Percentiles rank a stretch among this genome's conserved stretches.
Evolutionary conservation across 208 protist species (phyloP).

Genomic region (Naegleria fowleri): DNA sequence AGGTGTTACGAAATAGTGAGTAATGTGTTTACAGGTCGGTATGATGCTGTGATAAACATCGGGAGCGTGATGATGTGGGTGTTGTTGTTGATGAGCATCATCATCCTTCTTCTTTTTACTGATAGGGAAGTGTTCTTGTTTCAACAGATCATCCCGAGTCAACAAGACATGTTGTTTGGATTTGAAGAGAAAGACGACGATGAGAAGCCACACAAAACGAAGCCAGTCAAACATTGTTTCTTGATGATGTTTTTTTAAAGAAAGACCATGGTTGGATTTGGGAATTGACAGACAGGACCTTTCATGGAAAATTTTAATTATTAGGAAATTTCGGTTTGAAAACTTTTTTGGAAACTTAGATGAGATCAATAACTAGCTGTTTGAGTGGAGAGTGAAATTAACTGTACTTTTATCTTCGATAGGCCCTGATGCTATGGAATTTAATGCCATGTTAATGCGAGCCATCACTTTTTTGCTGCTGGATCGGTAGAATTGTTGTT

Average conservation of each 20-base stretch:
- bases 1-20: background rate
- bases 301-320: no score
- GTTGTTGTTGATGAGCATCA: background rate
- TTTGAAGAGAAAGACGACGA: background rate
- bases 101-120: background rate
- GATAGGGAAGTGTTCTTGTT: background rate
- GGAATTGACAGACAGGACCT: no score
- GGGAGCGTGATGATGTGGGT: background rate
- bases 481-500: no score
- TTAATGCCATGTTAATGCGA: no score
- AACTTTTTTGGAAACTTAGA: no score
- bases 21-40: background rate
- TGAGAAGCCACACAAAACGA: background rate
- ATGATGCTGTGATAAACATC: background rate
- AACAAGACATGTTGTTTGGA: background rate
- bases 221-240: conserved; percentile 3
- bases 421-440: no score
- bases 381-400: no score
- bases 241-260: background rate
- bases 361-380: no score
- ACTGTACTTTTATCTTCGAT: no score
- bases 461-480: no score
- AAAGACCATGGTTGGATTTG: no score
- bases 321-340: no score
- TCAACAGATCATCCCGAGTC: background rate